phyloP scores from a whole-genome alignment of 2,329 filamentous ascomycete genomes.

The Fusarium torreyae region DNA sequence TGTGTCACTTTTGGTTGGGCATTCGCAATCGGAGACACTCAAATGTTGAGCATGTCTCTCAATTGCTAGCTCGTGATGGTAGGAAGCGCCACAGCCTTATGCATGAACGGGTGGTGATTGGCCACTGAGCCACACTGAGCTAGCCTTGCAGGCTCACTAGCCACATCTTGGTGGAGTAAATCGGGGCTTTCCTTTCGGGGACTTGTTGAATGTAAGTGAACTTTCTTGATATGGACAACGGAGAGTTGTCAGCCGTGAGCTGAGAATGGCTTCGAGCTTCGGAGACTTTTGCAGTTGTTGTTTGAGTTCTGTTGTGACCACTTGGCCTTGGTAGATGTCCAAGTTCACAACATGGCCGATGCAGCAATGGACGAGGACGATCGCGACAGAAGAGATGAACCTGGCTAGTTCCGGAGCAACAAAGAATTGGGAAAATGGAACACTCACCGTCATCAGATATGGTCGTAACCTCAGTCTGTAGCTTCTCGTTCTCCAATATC shows the following conservation, averaged over 20 bases:
- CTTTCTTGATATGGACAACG: background rate
- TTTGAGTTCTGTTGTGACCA: fast-evolving
- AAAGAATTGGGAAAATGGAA: background rate
- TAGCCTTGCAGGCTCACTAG: constrained; percentile 23
- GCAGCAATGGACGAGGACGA: background rate
- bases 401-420: background rate
- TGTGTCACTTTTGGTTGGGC: constrained; percentile 30
- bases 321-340: background rate
- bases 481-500: constrained; percentile 43
- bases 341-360: background rate
- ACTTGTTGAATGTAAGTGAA: constrained; percentile 31
- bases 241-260: background rate
- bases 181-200: constrained; percentile 31
- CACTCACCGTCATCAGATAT: constrained; percentile 25
- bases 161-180: constrained; percentile 8
- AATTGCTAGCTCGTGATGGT: background rate
- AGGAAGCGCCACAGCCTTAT: constrained; percentile 14
- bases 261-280: too few relatives aligned
- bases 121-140: background rate
- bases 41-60: constrained; percentile 2
- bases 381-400: background rate
- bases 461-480: background rate
- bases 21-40: constrained; percentile 22
- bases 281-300: fast-evolving
- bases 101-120: background rate